phyloP scores from a whole-genome alignment of 2,329 filamentous ascomycete species.

The Epichloe gansuensis region DNA sequence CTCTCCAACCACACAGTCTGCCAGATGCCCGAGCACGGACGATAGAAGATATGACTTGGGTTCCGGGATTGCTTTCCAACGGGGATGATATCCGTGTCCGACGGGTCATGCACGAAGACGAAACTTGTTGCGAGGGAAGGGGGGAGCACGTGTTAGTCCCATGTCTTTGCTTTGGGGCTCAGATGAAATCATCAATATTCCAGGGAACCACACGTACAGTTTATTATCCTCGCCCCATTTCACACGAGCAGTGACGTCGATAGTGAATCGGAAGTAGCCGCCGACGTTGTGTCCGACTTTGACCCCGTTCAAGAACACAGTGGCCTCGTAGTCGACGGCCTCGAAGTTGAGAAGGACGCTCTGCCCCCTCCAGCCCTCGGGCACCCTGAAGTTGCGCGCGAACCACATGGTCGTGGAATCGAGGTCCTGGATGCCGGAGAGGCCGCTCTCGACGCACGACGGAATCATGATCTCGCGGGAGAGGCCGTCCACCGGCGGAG shows the following conservation, averaged over 20 bases:
- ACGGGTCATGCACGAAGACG: slow-evolving; percentile 56
- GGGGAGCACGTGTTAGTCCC: background rate
- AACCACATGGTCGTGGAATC: slow-evolving; percentile 35
- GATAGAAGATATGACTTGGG: slow-evolving; percentile 55
- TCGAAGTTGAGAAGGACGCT: slow-evolving; percentile 42
- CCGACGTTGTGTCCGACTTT: slow-evolving; percentile 41
- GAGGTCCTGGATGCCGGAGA: slow-evolving; percentile 34
- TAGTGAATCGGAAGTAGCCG: slow-evolving; percentile 47
- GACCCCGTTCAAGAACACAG: slow-evolving; percentile 45
- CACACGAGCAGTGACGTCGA: slow-evolving; percentile 41
- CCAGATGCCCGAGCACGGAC: slow-evolving; percentile 63
- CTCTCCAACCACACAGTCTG: slow-evolving; percentile 59
- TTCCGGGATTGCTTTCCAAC: slow-evolving; percentile 50
- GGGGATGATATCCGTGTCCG: slow-evolving; percentile 47
- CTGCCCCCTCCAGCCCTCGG: slow-evolving; percentile 30
- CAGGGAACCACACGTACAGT: slow-evolving; percentile 26
- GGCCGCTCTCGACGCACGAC: slow-evolving; percentile 30
- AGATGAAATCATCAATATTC: background rate
- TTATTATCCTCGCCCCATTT: slow-evolving; percentile 34
- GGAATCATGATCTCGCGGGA: slow-evolving; percentile 29
- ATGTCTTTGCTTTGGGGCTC: background rate
- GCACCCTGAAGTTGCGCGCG: slow-evolving; percentile 36
- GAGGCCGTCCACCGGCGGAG: slow-evolving; percentile 15
- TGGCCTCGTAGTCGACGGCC: slow-evolving; percentile 44
- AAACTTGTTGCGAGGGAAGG: slow-evolving; percentile 24